Evolutionary conservation across 768 basidiomycete species (phyloP).

Genomic region (Boletus speciosus): DNA sequence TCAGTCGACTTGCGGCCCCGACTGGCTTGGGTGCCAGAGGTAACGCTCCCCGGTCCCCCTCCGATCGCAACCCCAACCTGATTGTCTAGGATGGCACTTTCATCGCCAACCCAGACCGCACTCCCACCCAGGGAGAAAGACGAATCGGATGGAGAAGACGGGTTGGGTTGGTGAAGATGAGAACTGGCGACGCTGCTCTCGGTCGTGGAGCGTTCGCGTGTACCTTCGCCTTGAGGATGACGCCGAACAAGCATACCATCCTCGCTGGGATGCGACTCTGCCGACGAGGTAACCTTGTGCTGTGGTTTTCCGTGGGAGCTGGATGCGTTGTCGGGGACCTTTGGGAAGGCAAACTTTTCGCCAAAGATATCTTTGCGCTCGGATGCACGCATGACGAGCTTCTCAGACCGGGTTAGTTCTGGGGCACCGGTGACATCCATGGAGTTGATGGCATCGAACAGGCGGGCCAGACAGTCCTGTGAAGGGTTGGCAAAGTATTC

Average conservation of each 20-base stretch:
- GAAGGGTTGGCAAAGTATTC: slow-evolving; percentile 91
- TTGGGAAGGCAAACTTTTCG: slow-evolving; percentile 62
- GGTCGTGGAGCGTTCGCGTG: slow-evolving; percentile 37
- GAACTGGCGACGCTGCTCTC: slow-evolving; percentile 37
- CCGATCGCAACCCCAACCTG: slow-evolving; percentile 38
- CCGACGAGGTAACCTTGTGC: slow-evolving; percentile 47
- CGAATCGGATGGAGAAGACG: slow-evolving; percentile 62
- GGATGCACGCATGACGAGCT: slow-evolving; percentile 82
- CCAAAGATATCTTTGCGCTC: slow-evolving; percentile 91
- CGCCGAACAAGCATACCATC: slow-evolving; percentile 54
- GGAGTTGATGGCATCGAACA: slow-evolving; percentile 91
- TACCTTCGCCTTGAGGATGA: slow-evolving; percentile 26
- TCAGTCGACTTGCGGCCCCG: slow-evolving; percentile 66
- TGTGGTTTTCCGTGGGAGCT: slow-evolving; percentile 34
- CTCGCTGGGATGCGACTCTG: slow-evolving; percentile 66
- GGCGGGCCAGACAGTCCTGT: slow-evolving; percentile 81
- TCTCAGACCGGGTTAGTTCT: slow-evolving; percentile 73
- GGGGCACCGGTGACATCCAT: slow-evolving; percentile 86
- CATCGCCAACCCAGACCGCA: slow-evolving; percentile 82
- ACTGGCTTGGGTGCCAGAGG: slow-evolving; percentile 43
- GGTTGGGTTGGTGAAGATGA: slow-evolving; percentile 29
- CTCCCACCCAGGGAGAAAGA: slow-evolving; percentile 78
- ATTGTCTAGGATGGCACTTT: slow-evolving; percentile 51
- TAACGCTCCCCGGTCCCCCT: slow-evolving; percentile 43
- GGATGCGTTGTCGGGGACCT: slow-evolving; percentile 15